phyloP scores from a whole-genome alignment of 495 filamentous ascomycete species.

The Aspergillus hancockii region DNA sequence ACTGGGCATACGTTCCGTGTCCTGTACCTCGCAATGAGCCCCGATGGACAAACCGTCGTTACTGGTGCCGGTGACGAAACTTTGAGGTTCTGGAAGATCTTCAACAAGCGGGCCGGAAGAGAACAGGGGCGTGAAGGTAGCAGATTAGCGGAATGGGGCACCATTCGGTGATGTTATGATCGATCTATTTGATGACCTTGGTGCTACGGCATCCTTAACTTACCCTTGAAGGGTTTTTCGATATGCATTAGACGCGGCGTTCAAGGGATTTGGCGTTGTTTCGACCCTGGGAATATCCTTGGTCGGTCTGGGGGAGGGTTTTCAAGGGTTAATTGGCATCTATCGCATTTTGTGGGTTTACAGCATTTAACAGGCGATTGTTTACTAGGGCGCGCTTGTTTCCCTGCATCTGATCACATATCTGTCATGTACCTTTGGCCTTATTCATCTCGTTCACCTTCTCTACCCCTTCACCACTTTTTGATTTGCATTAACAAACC shows the following conservation, averaged over 20 bases:
- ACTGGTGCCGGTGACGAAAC: conserved; percentile 98
- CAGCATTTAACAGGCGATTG: conserved; percentile 28
- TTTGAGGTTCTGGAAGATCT: conserved; percentile 94
- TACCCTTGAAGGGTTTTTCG: conserved; percentile 21
- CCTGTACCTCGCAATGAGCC: conserved; percentile 94
- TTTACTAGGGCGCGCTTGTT: conserved; percentile 15
- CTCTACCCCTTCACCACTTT: conserved; percentile 10
- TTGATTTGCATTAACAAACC: neutral
- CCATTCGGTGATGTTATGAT: conserved; percentile 57
- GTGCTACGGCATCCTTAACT: conserved; percentile 13
- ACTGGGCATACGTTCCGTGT: conserved; percentile 97
- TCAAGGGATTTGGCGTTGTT: conserved; percentile 30
- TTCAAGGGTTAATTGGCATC: conserved; percentile 34
- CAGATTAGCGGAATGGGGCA: conserved; percentile 66
- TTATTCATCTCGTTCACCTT: conserved; percentile 15
- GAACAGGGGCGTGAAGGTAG: conserved; percentile 54
- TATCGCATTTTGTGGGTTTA: conserved; percentile 35
- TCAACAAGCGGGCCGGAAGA: conserved; percentile 64
- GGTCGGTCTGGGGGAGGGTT: conserved; percentile 30
- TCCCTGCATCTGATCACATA: conserved; percentile 19
- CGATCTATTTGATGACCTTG: conserved; percentile 13
- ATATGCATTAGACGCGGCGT: conserved; percentile 46
- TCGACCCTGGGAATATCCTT: conserved; percentile 27
- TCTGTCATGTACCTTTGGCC: conserved; percentile 25
- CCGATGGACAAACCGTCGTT: conserved; percentile 89